Percentiles rank a stretch among this genome's conserved stretches.
Evolutionary conservation across 192 early-diverging fungal genomes (phyloP).

Genomic region (Coemansia guatemalensis): DNA sequence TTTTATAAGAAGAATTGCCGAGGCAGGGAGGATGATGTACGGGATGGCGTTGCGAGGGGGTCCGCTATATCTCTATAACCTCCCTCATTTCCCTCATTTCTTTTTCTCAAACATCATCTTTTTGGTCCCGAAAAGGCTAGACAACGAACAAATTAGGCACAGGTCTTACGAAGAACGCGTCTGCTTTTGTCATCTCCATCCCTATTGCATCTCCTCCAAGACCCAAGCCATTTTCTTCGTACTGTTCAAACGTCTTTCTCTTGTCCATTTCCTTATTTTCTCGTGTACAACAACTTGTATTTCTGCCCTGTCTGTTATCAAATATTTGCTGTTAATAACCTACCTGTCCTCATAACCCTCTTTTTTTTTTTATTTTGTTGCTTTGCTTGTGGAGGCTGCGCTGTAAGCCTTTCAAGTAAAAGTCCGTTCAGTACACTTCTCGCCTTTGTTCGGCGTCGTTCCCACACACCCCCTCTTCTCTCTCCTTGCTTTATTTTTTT

Average conservation of each 20-base stretch:
- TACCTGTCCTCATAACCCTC: background rate
- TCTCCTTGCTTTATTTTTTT: background rate
- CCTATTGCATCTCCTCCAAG: constrained; percentile 1
- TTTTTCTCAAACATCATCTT: background rate
- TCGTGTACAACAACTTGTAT: background rate
- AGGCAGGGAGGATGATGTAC: background rate
- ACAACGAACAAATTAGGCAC: background rate
- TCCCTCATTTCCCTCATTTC: background rate
- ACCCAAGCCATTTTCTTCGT: background rate
- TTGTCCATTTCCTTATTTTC: background rate
- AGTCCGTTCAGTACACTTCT: background rate
- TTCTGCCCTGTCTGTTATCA: background rate
- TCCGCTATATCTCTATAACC: background rate
- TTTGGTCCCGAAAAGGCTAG: background rate
- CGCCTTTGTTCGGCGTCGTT: background rate
- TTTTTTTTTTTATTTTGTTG: too few species aligned
- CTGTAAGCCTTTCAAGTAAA: background rate
- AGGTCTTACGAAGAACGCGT: background rate
- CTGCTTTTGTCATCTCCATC: background rate
- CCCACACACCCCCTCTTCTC: background rate
- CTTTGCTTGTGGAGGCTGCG: background rate
- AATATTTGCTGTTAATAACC: background rate
- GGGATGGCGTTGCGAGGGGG: background rate
- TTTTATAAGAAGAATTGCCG: background rate
- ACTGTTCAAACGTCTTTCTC: constrained; percentile 8